A percentile compares a stretch with the other conserved stretches of the same genome.
Evolutionary conservation across 768 basidiomycete genomes (phyloP).

Genomic region (Mrakia blollopis): DNA sequence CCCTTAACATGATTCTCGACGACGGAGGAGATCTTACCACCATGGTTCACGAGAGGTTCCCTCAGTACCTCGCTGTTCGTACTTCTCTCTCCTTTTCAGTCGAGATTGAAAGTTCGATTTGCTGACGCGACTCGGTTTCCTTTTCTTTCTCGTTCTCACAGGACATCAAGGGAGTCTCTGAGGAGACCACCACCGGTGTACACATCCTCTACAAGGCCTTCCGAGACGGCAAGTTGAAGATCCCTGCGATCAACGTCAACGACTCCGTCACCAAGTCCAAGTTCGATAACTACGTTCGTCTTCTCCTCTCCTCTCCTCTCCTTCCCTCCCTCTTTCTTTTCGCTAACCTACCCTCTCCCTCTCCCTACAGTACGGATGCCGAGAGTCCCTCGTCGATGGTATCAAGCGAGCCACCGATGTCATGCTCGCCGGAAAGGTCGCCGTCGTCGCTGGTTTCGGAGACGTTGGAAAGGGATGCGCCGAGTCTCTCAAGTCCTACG

Average conservation of each 20-base stretch:
- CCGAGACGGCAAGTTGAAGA: constrained; percentile 90
- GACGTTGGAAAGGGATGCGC: constrained; percentile 99
- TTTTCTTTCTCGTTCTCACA: constrained; percentile 39
- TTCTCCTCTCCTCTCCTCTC: background rate
- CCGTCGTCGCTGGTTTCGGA: constrained; percentile 96
- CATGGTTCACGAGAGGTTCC: constrained; percentile 93
- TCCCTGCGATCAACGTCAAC: constrained; percentile 99
- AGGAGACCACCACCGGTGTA: constrained; percentile 99
- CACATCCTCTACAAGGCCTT: constrained; percentile 98
- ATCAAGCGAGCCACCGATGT: constrained; percentile 99
- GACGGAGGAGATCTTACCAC: constrained; percentile 96
- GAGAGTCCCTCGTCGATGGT: constrained; percentile 98
- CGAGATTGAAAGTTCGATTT: background rate
- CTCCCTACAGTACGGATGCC: constrained; percentile 73
- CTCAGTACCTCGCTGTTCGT: constrained; percentile 74
- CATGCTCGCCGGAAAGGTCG: constrained; percentile 99
- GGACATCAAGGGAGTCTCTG: constrained; percentile 86
- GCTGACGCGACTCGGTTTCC: background rate
- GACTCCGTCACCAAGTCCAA: constrained; percentile 99
- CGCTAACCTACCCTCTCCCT: background rate
- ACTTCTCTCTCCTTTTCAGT: background rate
- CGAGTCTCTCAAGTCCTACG: constrained; percentile 94
- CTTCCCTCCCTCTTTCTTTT: background rate
- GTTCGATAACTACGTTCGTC: constrained; percentile 56
- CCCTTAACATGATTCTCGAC: constrained; percentile 97